Evolutionary conservation across 2,329 filamentous ascomycete species (phyloP), one percentile per base, ranked within the genome.

Genomic region (Lecanicillium sp.): DNA sequence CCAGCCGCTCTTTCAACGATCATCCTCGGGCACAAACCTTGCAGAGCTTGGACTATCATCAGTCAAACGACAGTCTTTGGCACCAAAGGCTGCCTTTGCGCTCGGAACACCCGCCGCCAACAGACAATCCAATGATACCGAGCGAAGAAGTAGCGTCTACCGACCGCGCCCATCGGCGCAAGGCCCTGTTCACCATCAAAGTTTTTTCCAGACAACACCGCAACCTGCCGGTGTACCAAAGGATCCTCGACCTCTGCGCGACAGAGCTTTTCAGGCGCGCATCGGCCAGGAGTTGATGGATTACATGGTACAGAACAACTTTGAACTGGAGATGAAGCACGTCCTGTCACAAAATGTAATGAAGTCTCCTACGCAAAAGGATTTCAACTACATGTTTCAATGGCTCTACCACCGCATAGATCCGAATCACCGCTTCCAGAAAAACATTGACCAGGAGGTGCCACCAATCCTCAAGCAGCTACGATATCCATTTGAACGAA

Each of bases 261-360:
- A 96, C 55, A 73, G 85, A 28, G 73, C 75, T 16, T 94, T 84
- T 50, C 85, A 94, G 55, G 73, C 78, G 20, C 78, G 82, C 41
- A 89, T 98, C 59, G 86, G 83, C 7, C 84, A 92, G 50, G 89
- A 98, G 53, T 64, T 98, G 40, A 67, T 94, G 48, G 92, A 98
- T 49, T 98, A 94, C 56, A 73, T 98, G 55, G 81, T 86, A 1
- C 81, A 89, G 41, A 83, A 95, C 59, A 95, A 95, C 56, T 98
- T 96, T 53, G 92, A 98, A 62, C 80, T 95, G 73, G 89, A 96
- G 51, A 95, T 94, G 81, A 95, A 94, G 63, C 85, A 96, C 58
- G 83, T 80, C 2, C 69, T 98, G n/a, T 85, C 86, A 1, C 83
- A 85, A 46, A 95, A 95, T 52, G 85, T 87, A 6, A 80, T 95